Evolutionary conservation across 1,139 yeast species (phyloP).

Genomic region (Tardiomyces blankii): DNA sequence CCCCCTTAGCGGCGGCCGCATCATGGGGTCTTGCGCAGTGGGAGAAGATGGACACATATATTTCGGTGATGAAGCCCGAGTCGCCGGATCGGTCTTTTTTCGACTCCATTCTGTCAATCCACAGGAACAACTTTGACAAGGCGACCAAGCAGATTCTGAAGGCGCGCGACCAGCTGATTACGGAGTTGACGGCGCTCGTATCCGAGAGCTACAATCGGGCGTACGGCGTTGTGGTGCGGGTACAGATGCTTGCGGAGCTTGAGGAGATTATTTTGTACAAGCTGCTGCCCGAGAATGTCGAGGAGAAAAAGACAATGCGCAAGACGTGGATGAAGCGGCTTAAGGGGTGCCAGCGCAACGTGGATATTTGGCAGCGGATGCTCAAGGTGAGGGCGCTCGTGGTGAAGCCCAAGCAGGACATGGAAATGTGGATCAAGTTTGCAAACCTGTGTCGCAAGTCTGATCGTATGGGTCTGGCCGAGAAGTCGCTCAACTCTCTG

Average conservation of each 20-base stretch:
- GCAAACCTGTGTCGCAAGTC: constrained; percentile 93
- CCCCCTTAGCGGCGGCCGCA: constrained; percentile 97
- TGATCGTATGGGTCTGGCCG: constrained; percentile 85
- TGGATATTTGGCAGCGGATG: constrained; percentile 97
- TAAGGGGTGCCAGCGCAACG: constrained; percentile 90
- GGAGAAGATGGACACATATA: constrained; percentile 92
- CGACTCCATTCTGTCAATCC: constrained; percentile 78
- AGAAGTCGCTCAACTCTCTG: constrained; percentile 72
- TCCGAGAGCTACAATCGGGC: constrained; percentile 97
- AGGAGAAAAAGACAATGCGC: constrained; percentile 65
- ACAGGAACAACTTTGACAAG: constrained; percentile 73
- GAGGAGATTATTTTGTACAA: constrained; percentile 92
- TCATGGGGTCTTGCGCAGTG: constrained; percentile 99
- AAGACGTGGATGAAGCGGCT: constrained; percentile 91
- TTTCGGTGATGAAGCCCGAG: constrained; percentile 78
- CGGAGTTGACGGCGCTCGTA: constrained; percentile 89
- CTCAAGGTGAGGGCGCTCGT: constrained; percentile 88
- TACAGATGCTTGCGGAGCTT: constrained; percentile 92
- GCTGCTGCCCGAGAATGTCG: constrained; percentile 70
- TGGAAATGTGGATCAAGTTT: constrained; percentile 97
- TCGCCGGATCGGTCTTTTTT: constrained; percentile 94
- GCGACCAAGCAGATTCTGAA: constrained; percentile 69
- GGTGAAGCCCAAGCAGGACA: constrained; percentile 89
- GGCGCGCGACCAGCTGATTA: constrained; percentile 82
- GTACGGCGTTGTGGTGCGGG: constrained; percentile 90